phyloP scores from a whole-genome alignment of 371 early-diverging fungal genomes.

The Mortierella sp. region DNA sequence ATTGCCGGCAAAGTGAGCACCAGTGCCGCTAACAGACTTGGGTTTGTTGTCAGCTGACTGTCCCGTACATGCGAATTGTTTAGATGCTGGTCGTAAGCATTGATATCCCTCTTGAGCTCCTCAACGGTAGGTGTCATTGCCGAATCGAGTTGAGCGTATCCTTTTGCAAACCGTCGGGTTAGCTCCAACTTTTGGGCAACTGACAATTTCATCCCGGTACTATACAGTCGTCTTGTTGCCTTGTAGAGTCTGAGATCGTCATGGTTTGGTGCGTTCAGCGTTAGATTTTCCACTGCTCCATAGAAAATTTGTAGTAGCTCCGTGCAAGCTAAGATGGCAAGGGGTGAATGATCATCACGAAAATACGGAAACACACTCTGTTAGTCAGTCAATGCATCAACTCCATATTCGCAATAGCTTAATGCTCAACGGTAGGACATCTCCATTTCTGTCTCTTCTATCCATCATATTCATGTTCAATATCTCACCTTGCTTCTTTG shows the following conservation, averaged over 20 bases:
- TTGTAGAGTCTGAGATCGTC: constrained; percentile 44
- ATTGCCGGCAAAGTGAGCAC: constrained; percentile 42
- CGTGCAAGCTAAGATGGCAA: constrained; percentile 32
- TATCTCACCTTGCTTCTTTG: constrained; percentile 50
- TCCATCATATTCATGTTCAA: neutral
- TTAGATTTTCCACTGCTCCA: constrained; percentile 36
- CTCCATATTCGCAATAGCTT: too few relatives aligned
- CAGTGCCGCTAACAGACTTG: constrained; percentile 26
- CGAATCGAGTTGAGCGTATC: constrained; percentile 12
- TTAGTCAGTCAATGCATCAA: too few relatives aligned
- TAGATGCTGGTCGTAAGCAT: constrained; percentile 37
- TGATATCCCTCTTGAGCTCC: constrained; percentile 41
- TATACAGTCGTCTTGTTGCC: constrained; percentile 46
- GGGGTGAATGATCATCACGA: neutral
- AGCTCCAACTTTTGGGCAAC: constrained; percentile 46
- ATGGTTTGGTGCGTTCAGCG: constrained; percentile 49
- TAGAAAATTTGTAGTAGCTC: constrained; percentile 45
- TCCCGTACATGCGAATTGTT: constrained; percentile 24
- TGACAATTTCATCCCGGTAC: constrained; percentile 35
- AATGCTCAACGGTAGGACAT: neutral
- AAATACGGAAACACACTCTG: too few relatives aligned
- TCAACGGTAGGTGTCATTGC: constrained; percentile 16
- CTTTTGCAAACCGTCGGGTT: constrained; percentile 46
- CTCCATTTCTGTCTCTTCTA: neutral
- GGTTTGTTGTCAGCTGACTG: constrained; percentile 41